Conservation (phyloP, 768 basidiomycete species). For the Phlebiopsis gigantea region DNA sequence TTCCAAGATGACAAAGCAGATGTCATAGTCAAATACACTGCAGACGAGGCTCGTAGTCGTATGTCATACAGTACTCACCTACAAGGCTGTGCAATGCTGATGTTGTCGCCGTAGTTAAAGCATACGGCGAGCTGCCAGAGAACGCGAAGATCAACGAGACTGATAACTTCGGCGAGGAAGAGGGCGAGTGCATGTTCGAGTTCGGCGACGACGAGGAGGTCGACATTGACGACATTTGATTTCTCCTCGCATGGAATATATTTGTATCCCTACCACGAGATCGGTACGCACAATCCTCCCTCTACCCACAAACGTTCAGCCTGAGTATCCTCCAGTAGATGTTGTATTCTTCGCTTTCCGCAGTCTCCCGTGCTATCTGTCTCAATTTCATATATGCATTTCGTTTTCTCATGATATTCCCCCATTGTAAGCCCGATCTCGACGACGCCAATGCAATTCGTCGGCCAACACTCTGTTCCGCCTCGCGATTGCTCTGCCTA, state of each 20-base stretch:
- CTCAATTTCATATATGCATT: not conserved
- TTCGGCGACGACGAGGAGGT: conserved; percentile 86
- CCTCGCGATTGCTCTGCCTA: too few relatives aligned
- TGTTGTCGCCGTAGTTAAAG: conserved; percentile 60
- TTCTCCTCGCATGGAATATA: conserved; percentile 16
- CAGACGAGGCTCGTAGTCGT: conserved; percentile 87
- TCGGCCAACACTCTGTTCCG: too few relatives aligned
- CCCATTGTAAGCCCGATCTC: not conserved
- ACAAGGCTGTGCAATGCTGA: not conserved
- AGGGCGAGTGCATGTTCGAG: conserved; percentile 85
- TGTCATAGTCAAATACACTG: conserved; percentile 98
- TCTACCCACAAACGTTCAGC: not conserved
- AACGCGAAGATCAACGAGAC: conserved; percentile 98
- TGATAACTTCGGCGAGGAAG: conserved; percentile 87
- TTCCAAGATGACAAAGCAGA: conserved; percentile 99
- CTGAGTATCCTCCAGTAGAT: not conserved
- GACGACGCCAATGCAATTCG: not conserved
- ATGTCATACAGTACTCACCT: conserved; percentile 23
- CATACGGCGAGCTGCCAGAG: conserved; percentile 95
- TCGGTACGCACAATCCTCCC: not conserved
- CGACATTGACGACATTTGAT: conserved; percentile 86
- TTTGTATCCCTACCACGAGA: conserved; percentile 18
- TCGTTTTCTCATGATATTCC: not conserved
- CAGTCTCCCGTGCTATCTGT: not conserved
- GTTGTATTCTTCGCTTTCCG: conserved; percentile 3